phyloP scores from a whole-genome alignment of 1,139 yeast genomes.

The Blastobotrys capitulatus region DNA sequence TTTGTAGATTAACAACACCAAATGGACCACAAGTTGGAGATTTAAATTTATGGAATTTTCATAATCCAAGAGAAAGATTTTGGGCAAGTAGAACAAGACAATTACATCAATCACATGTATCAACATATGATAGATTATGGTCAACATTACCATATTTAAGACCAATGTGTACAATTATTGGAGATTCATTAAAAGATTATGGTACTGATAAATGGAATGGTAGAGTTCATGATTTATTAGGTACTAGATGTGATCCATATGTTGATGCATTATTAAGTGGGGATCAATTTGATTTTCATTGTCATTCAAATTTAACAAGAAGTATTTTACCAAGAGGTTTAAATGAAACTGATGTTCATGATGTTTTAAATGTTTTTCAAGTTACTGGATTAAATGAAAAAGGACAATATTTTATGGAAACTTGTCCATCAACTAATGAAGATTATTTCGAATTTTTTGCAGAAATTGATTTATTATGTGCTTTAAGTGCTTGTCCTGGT shows the following conservation, averaged over 20 bases:
- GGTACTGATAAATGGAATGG: slow-evolving; percentile 61
- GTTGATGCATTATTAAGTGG: slow-evolving; percentile 53
- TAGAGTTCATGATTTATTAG: slow-evolving; percentile 59
- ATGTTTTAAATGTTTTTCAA: slow-evolving; percentile 64
- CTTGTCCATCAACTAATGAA: slow-evolving; percentile 53
- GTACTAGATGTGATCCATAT: slow-evolving; percentile 66
- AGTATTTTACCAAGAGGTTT: slow-evolving; percentile 56
- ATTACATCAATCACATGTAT: slow-evolving; percentile 60
- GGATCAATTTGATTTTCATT: slow-evolving; percentile 59
- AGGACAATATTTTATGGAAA: slow-evolving; percentile 67
- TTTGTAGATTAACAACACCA: slow-evolving; percentile 56
- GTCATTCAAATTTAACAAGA: slow-evolving; percentile 59
- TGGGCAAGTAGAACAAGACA: slow-evolving; percentile 71
- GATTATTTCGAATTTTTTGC: slow-evolving; percentile 66
- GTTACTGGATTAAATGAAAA: slow-evolving; percentile 60
- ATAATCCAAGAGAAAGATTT: slow-evolving; percentile 57
- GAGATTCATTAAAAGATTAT: slow-evolving; percentile 50
- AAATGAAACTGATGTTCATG: slow-evolving; percentile 62
- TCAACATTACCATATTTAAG: slow-evolving; percentile 57
- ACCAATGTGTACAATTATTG: slow-evolving; percentile 59
- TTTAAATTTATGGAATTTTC: slow-evolving; percentile 56
- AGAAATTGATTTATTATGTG: slow-evolving; percentile 58
- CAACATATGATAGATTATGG: slow-evolving; percentile 59
- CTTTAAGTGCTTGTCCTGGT: slow-evolving; percentile 66
- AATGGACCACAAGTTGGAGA: slow-evolving; percentile 71